Percentiles rank a stretch among this genome's conserved stretches.
Conservation (phyloP, 495 filamentous ascomycete genomes). For the Talaromyces adpressus region DNA sequence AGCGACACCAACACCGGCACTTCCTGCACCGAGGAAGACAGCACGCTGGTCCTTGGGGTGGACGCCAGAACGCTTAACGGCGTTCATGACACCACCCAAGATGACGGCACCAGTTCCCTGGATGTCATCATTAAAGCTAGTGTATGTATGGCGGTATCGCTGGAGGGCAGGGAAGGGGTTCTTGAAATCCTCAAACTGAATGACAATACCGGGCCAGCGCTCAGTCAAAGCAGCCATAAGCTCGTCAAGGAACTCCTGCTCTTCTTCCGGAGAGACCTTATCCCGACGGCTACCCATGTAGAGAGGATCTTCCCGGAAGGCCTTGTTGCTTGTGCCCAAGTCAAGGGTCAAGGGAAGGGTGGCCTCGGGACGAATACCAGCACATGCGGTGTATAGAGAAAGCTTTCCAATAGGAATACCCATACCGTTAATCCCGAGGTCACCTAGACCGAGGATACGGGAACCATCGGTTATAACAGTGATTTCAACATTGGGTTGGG, state of each 20-base stretch:
- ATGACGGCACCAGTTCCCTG: slow-evolving; percentile 97
- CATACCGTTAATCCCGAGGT: slow-evolving; percentile 96
- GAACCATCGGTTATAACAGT: slow-evolving; percentile 96
- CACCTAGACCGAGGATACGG: slow-evolving; percentile 89
- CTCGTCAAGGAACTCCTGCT: slow-evolving; percentile 93
- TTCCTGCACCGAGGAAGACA: slow-evolving; percentile 94
- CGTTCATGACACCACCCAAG: slow-evolving; percentile 88
- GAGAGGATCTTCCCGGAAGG: slow-evolving; percentile 80
- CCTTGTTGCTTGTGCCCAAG: slow-evolving; percentile 84
- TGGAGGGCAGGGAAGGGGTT: slow-evolving; percentile 93
- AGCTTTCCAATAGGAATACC: slow-evolving; percentile 97
- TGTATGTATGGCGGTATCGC: slow-evolving; percentile 78
- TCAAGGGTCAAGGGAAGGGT: slow-evolving; percentile 91
- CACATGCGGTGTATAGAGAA: slow-evolving; percentile 89
- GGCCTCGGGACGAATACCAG: slow-evolving; percentile 86
- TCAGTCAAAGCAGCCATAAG: slow-evolving; percentile 89
- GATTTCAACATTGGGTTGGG: slow-evolving; percentile 80
- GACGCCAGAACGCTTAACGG: slow-evolving; percentile 79
- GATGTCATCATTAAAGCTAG: slow-evolving; percentile 98
- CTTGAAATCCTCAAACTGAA: slow-evolving; percentile 99
- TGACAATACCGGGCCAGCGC: slow-evolving; percentile 85
- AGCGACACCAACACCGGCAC: slow-evolving; percentile 91
- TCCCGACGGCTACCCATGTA: slow-evolving; percentile 85
- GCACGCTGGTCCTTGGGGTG: slow-evolving; percentile 86
- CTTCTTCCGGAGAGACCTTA: slow-evolving; percentile 73